A percentile compares a stretch with the other conserved stretches of the same genome.
Evolutionary conservation across 306 rosid species (phyloP).

Genomic region (Prunus salicina): DNA sequence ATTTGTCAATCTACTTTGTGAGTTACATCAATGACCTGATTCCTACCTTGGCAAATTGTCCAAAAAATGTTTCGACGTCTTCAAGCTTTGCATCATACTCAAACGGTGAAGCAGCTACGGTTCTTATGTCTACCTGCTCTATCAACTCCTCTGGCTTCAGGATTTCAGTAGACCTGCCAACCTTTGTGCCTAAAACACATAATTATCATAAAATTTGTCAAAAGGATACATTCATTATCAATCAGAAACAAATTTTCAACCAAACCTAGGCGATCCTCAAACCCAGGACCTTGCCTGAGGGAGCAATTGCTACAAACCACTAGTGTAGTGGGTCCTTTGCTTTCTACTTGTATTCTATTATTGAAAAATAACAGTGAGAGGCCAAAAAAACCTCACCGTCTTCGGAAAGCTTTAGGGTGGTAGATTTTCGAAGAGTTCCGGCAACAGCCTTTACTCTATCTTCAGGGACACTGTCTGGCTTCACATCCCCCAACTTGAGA

Average conservation of each 20-base stretch:
- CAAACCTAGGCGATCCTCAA: neutral
- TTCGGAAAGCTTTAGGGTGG: constrained; percentile 65
- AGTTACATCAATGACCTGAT: no score
- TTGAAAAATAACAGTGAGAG: neutral
- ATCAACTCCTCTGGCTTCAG: constrained; percentile 64
- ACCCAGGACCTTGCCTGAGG: no score
- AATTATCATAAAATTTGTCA: neutral
- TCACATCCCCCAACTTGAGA: constrained; percentile 64
- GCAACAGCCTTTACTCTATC: constrained; percentile 69
- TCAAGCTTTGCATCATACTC: constrained; percentile 67
- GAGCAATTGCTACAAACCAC: no score
- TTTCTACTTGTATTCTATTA: neutral
- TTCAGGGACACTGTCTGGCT: constrained; percentile 45
- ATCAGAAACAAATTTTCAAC: neutral
- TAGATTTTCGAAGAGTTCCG: constrained; percentile 50
- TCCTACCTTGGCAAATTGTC: constrained; percentile 61
- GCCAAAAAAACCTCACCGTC: constrained; percentile 51
- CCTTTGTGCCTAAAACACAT: constrained; percentile 48
- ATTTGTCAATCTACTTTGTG: no score
- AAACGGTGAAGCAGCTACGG: constrained; percentile 80
- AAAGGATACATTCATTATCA: neutral
- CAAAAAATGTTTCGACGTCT: constrained; percentile 60
- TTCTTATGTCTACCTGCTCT: constrained; percentile 78
- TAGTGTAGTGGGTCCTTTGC: no score
- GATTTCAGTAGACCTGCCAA: constrained; percentile 66